phyloP scores from a whole-genome alignment of 169 alveolate species.

The Cryptosporidium bovis region DNA sequence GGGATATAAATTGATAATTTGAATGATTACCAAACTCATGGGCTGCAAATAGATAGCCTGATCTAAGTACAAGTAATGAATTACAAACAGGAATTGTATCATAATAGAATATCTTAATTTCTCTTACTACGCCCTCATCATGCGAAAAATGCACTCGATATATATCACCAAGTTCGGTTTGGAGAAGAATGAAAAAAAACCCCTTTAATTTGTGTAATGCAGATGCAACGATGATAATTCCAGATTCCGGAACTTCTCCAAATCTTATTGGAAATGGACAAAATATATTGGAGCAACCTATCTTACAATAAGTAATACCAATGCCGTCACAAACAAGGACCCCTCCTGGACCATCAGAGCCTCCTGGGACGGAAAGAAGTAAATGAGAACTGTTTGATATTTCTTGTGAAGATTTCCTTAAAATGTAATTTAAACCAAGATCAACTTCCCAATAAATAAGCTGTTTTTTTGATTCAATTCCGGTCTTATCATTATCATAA shows the following conservation, averaged over 20 bases:
- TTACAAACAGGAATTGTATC: slow-evolving; percentile 95
- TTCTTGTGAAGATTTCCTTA: slow-evolving; percentile 87
- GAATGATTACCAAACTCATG: slow-evolving; percentile 96
- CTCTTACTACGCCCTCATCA: slow-evolving; percentile 89
- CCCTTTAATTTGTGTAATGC: slow-evolving; percentile 93
- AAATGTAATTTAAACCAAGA: slow-evolving; percentile 97
- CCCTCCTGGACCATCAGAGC: slow-evolving; percentile 97
- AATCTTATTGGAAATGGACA: slow-evolving; percentile 95
- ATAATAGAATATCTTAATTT: slow-evolving; percentile 91
- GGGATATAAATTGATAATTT: slow-evolving; percentile 85
- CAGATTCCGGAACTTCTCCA: slow-evolving; percentile 88
- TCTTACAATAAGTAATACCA: slow-evolving; percentile 91
- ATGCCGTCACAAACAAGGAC: slow-evolving; percentile 96
- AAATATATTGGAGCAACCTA: slow-evolving; percentile 91
- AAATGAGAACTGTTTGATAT: slow-evolving; percentile 88
- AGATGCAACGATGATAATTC: slow-evolving; percentile 88
- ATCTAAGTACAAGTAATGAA: slow-evolving; percentile 92
- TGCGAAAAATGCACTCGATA: slow-evolving; percentile 86
- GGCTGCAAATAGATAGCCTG: slow-evolving; percentile 96
- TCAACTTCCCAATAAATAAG: slow-evolving; percentile 98
- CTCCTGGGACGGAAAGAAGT: slow-evolving; percentile 94
- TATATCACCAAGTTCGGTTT: slow-evolving; percentile 96
- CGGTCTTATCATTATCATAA: slow-evolving; percentile 82
- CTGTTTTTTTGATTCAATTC: slow-evolving; percentile 83
- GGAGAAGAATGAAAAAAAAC: slow-evolving; percentile 93